phyloP scores from a whole-genome alignment of 2,329 filamentous ascomycete genomes.

The Beauveria bassiana region DNA sequence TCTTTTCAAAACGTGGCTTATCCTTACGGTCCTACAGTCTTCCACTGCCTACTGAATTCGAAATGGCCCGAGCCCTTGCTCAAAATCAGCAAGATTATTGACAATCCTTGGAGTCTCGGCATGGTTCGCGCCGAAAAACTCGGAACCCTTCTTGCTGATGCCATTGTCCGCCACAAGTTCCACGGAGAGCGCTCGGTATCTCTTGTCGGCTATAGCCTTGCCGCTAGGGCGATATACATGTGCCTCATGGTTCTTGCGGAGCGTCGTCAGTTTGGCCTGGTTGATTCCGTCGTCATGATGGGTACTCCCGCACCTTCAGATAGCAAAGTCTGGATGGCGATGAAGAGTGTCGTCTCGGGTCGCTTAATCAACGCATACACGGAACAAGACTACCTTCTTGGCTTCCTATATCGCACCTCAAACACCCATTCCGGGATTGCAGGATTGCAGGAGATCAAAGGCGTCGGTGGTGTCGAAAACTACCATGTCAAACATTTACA shows the following conservation, averaged over 20 bases:
- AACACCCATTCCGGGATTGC: constrained; percentile 78
- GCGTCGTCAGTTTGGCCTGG: constrained; percentile 71
- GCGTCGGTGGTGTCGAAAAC: constrained; percentile 60
- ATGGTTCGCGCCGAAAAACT: constrained; percentile 70
- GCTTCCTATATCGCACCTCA: constrained; percentile 77
- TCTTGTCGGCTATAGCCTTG: constrained; percentile 74
- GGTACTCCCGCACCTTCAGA: constrained; percentile 72
- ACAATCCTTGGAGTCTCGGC: constrained; percentile 73
- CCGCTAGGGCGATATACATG: constrained; percentile 74
- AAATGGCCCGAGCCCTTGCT: constrained; percentile 56
- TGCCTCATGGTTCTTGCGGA: constrained; percentile 76
- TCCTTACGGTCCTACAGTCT: constrained; percentile 28
- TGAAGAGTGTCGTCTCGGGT: constrained; percentile 72
- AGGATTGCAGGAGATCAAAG: constrained; percentile 67
- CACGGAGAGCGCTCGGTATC: constrained; percentile 78
- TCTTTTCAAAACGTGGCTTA: constrained; percentile 7
- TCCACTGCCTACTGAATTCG: constrained; percentile 49
- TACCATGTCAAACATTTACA: constrained; percentile 58
- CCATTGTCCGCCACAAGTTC: constrained; percentile 65
- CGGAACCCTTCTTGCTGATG: constrained; percentile 66
- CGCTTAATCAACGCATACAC: constrained; percentile 88
- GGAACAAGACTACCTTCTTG: constrained; percentile 78
- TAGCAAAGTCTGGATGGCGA: constrained; percentile 63
- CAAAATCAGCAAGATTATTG: constrained; percentile 65
- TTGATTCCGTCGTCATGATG: constrained; percentile 81